phyloP scores from a whole-genome alignment of 768 basidiomycete species.

The Lentinus tigrinus region DNA sequence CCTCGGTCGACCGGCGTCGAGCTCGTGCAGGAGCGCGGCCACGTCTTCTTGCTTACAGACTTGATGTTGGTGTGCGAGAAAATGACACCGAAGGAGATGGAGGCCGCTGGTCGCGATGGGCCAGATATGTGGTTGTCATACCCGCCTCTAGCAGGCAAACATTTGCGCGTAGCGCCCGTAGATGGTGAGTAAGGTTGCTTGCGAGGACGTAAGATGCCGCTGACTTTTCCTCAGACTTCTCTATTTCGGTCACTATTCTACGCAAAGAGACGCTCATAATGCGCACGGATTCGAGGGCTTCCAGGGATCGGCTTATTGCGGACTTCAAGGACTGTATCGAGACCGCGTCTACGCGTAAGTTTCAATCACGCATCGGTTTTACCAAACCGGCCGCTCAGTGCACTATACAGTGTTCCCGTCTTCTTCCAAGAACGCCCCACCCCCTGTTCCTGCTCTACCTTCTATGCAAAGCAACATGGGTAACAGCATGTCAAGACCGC shows the following conservation, averaged over 20 bases:
- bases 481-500: slow-evolving; percentile 26
- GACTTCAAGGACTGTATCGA: slow-evolving; percentile 85
- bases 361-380: background rate
- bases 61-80: slow-evolving; percentile 88
- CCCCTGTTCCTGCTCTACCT: slow-evolving; percentile 58
- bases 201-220: background rate
- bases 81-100: slow-evolving; percentile 67
- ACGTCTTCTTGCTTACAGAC: slow-evolving; percentile 89
- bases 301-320: slow-evolving; percentile 60
- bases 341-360: slow-evolving; percentile 73
- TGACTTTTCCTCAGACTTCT: slow-evolving; percentile 49
- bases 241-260: slow-evolving; percentile 79
- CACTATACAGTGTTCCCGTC: slow-evolving; percentile 19
- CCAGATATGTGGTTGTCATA: slow-evolving; percentile 92
- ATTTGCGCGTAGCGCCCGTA: slow-evolving; percentile 68
- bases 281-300: slow-evolving; percentile 53
- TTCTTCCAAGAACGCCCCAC: slow-evolving; percentile 57
- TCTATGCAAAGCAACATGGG: slow-evolving; percentile 16
- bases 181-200: slow-evolving; percentile 36
- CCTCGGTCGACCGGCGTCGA: slow-evolving; percentile 74
- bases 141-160: slow-evolving; percentile 94
- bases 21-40: slow-evolving; percentile 73
- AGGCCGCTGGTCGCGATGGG: slow-evolving; percentile 47
- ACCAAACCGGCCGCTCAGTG: background rate
- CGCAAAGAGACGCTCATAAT: slow-evolving; percentile 80